Conservation (phyloP, 352 stramenopile genomes). For the Phytophthora crassamura region DNA sequence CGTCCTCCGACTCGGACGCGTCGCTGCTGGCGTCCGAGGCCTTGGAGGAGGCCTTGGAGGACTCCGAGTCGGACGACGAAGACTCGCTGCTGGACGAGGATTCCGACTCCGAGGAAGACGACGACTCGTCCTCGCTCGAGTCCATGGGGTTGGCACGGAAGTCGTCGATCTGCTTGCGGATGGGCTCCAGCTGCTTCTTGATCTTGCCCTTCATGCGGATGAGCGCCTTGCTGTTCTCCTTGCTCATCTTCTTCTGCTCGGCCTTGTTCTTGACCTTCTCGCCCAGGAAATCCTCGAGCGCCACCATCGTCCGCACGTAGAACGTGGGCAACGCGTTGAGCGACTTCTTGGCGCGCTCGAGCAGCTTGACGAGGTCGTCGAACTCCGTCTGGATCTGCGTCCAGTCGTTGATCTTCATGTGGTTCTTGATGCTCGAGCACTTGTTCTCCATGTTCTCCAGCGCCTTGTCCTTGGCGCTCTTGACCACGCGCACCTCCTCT, state of each 20-base stretch:
- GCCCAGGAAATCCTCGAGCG: conserved; percentile 93
- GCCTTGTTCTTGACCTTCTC: conserved; percentile 96
- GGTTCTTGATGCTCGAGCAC: conserved; percentile 82
- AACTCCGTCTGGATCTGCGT: conserved; percentile 96
- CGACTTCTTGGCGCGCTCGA: conserved; percentile 91
- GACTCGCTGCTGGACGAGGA: conserved; percentile 32
- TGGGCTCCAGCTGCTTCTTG: conserved; percentile 96
- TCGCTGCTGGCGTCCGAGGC: conserved; percentile 16
- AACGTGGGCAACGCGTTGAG: conserved; percentile 89
- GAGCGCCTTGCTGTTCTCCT: conserved; percentile 95
- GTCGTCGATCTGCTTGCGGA: conserved; percentile 87
- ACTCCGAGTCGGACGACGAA: conserved; percentile 27
- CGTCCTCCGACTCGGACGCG: conserved; percentile 24
- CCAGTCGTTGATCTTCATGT: conserved; percentile 97
- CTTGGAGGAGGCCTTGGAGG: conserved; percentile 30
- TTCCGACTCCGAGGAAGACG: conserved; percentile 45
- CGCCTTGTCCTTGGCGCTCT: conserved; percentile 94
- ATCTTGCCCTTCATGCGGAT: conserved; percentile 98
- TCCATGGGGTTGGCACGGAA: conserved; percentile 92
- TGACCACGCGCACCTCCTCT: conserved; percentile 94
- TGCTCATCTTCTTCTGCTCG: conserved; percentile 97
- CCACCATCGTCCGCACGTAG: conserved; percentile 93
- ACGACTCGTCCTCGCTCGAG: conserved; percentile 71
- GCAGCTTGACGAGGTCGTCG: conserved; percentile 93
- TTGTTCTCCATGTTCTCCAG: conserved; percentile 75